These are phyloP conservation scores for Gloeophyllum trabeum DNA, from an alignment of 768 basidiomycete genomes.

Conservation along the genomic window DNA sequence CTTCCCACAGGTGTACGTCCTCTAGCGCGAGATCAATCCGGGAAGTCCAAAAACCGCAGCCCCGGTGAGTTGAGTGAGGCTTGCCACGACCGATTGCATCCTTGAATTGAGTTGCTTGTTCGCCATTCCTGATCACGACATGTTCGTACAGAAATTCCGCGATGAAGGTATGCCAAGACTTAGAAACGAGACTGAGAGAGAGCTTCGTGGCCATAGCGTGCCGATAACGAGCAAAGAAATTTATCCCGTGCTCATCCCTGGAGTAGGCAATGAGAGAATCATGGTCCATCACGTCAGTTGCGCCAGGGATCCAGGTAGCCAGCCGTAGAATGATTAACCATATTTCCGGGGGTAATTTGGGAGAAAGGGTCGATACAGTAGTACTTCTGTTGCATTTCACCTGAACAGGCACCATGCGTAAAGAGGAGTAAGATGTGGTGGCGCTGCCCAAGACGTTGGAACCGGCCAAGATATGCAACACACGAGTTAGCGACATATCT, in stretches of 20 bases:
- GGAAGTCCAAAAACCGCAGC: constrained; percentile 5
- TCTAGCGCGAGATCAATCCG: constrained; percentile 10
- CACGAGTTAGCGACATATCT: no score
- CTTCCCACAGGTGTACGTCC: constrained; percentile 8
- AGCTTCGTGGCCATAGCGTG: constrained; percentile 8
- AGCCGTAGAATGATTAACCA: constrained; percentile 8
- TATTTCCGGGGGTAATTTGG: constrained; percentile 8
- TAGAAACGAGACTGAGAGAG: constrained; percentile 7
- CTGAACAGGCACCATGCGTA: no score
- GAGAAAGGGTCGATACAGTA: no score
- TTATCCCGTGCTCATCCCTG: constrained; percentile 8
- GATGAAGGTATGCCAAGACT: constrained; percentile 6
- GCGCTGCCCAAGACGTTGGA: no score
- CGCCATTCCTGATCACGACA: constrained; percentile 8
- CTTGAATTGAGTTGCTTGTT: constrained; percentile 4
- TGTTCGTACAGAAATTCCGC: constrained; percentile 8
- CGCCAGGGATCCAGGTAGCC: constrained; percentile 10
- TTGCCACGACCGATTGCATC: neutral
- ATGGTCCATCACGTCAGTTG: constrained; percentile 1
- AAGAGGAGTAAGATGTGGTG: no score
- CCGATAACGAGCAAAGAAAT: constrained; percentile 6
- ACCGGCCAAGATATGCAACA: no score
- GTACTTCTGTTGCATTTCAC: no score
- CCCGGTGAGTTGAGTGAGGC: neutral
- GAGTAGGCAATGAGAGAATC: constrained; percentile 5